Percentiles rank a stretch among this genome's conserved stretches.
Evolutionary conservation across 2,329 filamentous ascomycete genomes (phyloP).

Genomic region (Penicillium sp.): DNA sequence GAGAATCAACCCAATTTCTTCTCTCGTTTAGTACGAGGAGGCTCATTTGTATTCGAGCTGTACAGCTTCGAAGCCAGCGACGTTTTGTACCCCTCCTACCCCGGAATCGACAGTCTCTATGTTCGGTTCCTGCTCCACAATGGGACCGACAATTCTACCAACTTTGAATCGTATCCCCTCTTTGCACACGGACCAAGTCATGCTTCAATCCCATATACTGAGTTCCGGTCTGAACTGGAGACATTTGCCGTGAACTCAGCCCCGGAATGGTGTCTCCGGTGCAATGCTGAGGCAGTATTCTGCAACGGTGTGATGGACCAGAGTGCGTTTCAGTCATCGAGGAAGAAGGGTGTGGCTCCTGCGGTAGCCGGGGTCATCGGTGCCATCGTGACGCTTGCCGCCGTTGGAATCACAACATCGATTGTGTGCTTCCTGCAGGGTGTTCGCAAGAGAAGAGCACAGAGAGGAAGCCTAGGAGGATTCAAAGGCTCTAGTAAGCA

Average conservation of each 20-base stretch:
- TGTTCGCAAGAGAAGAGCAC: slow-evolving; percentile 40
- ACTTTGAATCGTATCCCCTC: slow-evolving; percentile 1
- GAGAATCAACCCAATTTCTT: slow-evolving; percentile 44
- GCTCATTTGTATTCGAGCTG: slow-evolving; percentile 52
- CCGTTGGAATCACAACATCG: slow-evolving; percentile 43
- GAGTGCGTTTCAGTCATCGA: background rate
- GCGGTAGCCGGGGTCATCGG: slow-evolving; percentile 55
- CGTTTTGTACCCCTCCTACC: slow-evolving; percentile 34
- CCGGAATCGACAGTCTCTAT: slow-evolving; percentile 46
- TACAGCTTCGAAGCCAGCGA: slow-evolving; percentile 42
- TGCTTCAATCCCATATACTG: slow-evolving; percentile 51
- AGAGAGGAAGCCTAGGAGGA: slow-evolving; percentile 46
- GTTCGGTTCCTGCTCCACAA: slow-evolving; percentile 58
- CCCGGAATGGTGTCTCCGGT: slow-evolving; percentile 52
- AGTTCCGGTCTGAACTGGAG: slow-evolving; percentile 49
- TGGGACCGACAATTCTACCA: slow-evolving; percentile 42
- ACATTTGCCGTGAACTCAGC: slow-evolving; percentile 44
- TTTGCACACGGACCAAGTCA: slow-evolving; percentile 27
- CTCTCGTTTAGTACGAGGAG: slow-evolving; percentile 48
- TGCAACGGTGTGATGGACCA: slow-evolving; percentile 44
- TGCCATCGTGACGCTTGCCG: slow-evolving; percentile 50
- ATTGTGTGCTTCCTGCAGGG: slow-evolving; percentile 45
- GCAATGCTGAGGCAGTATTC: slow-evolving; percentile 48
- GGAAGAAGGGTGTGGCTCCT: slow-evolving; percentile 36
- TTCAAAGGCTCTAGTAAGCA: slow-evolving; percentile 56